These are phyloP conservation scores for Helianthus tuberosus DNA, from an alignment of 129 eudicot species.

Conservation along the genomic window DNA sequence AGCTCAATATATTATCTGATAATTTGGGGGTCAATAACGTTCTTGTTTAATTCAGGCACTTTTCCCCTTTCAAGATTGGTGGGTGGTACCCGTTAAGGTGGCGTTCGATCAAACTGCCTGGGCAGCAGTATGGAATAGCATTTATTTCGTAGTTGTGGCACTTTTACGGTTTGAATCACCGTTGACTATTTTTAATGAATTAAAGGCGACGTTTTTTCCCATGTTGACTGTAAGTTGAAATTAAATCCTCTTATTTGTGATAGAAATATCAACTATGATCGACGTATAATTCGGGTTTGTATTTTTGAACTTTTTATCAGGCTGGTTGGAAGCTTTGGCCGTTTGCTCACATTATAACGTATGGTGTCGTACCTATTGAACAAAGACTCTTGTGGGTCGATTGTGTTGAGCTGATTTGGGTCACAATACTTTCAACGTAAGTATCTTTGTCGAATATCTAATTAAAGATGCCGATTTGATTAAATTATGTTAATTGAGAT, in stretches of 20 bases:
- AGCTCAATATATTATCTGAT: not conserved
- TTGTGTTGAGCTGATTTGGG: slow-evolving; percentile 92
- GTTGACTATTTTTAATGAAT: slow-evolving; percentile 47
- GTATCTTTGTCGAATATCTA: slow-evolving; percentile 24
- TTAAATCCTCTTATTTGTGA: not conserved
- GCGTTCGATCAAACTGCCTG: slow-evolving; percentile 89
- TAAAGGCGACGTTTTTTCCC: slow-evolving; percentile 71
- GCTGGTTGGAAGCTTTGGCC: slow-evolving; percentile 99
- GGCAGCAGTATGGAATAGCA: slow-evolving; percentile 92
- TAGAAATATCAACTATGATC: slow-evolving; percentile 3
- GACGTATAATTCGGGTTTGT: not conserved
- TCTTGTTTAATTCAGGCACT: slow-evolving; percentile 48
- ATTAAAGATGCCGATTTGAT: not conserved
- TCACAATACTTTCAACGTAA: slow-evolving; percentile 88
- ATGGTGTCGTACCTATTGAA: slow-evolving; percentile 82
- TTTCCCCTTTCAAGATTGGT: slow-evolving; percentile 85
- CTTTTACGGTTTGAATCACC: slow-evolving; percentile 78
- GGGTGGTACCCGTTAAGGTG: slow-evolving; percentile 86
- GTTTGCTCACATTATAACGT: slow-evolving; percentile 77
- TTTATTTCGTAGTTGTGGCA: slow-evolving; percentile 68
- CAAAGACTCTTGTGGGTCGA: slow-evolving; percentile 96
- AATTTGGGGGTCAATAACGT: not conserved
- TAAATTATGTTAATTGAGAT: not conserved
- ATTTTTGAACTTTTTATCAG: slow-evolving; percentile 34
- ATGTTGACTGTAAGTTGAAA: slow-evolving; percentile 74